Evolutionary conservation across 2,329 filamentous ascomycete genomes (phyloP), one percentile per base, ranked within the genome.

Genomic region (Fusarium aywerte): DNA sequence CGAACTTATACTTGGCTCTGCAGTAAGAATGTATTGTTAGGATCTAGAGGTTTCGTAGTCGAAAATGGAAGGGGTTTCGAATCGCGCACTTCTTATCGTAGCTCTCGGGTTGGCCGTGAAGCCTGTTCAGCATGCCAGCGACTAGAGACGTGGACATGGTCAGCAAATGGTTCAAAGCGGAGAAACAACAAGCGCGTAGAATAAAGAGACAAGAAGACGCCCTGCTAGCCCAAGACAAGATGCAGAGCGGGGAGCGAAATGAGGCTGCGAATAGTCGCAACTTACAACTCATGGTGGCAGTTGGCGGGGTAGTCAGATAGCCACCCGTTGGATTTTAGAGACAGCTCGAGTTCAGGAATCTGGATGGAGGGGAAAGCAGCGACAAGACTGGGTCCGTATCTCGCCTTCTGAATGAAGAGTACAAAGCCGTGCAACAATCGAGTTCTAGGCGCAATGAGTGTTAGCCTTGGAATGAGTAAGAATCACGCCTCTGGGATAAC

Each of bases 41-140:
- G 74, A 65, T 67, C 56, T 51, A 68, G 42, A 39, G 48, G 18
- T 27, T 42, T 70, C 56, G 69, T 47, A 39, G 27, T 51, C 15
- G 42, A 36, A 15, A 23, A 44, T 35, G 16, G 18, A 35, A 70
- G 53, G 39, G 53, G 49, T 58, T 58, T 76, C 83, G 62, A 57
- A 13, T 68, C 48, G 70, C 73, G 76, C 83, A 96, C 92, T 99
- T 99, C 83, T 97, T 97, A 79, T 98, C 96, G 84, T 99, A 99
- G 83, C 93, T 97, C 73, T 97, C 93, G 72, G 95, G 95, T 83
- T 98, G 95, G 80, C 94, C 93, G 76, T 96, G 92, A 76, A 97
- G 91, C 87, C 95, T 93, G 83, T 95, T 97, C 75, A 97, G 86
- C 92, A 97, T 97, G 77, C 87, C 91, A 73, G 90, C 84, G 82